Percentiles rank a stretch among this genome's conserved stretches.
Evolutionary conservation across 495 filamentous ascomycete genomes (phyloP).

Genomic region (Platismatia glauca): DNA sequence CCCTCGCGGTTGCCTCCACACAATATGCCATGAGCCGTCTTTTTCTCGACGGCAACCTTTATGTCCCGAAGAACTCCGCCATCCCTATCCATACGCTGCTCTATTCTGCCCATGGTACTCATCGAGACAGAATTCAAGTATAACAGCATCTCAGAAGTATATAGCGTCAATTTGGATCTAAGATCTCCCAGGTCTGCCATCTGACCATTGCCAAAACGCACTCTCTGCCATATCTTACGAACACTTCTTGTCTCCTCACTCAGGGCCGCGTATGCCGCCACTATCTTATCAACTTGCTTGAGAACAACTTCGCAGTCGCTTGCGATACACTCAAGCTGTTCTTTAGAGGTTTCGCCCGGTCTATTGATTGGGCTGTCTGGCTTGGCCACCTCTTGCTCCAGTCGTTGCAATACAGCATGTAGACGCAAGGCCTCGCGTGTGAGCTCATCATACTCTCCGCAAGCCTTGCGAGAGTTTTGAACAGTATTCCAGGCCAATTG

Average conservation of each 20-base stretch:
- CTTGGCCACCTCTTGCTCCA: constrained; percentile 28
- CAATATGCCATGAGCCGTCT: constrained; percentile 38
- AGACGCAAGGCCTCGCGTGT: constrained; percentile 35
- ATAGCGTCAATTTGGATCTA: constrained; percentile 9
- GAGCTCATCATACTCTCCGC: constrained; percentile 28
- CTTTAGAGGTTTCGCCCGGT: neutral
- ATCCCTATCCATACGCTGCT: constrained; percentile 13
- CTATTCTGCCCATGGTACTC: constrained; percentile 14
- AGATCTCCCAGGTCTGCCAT: constrained; percentile 14
- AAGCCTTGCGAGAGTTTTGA: constrained; percentile 16
- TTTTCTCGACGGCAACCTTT: constrained; percentile 19
- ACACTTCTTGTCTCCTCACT: constrained; percentile 7
- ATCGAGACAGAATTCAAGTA: constrained; percentile 15
- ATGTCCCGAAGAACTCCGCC: constrained; percentile 16
- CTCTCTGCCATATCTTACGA: constrained; percentile 10
- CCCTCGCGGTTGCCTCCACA: constrained; percentile 22
- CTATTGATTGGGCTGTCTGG: neutral
- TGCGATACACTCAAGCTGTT: constrained; percentile 9
- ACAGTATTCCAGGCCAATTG: constrained; percentile 18
- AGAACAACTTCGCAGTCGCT: constrained; percentile 10
- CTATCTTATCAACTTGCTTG: constrained; percentile 10
- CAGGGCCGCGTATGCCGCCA: constrained; percentile 14
- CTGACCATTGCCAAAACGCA: constrained; percentile 16
- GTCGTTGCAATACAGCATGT: constrained; percentile 39
- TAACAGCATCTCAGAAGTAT: constrained; percentile 13